phyloP scores from a whole-genome alignment of 169 alveolate species.

The Eimeria falciformis region DNA sequence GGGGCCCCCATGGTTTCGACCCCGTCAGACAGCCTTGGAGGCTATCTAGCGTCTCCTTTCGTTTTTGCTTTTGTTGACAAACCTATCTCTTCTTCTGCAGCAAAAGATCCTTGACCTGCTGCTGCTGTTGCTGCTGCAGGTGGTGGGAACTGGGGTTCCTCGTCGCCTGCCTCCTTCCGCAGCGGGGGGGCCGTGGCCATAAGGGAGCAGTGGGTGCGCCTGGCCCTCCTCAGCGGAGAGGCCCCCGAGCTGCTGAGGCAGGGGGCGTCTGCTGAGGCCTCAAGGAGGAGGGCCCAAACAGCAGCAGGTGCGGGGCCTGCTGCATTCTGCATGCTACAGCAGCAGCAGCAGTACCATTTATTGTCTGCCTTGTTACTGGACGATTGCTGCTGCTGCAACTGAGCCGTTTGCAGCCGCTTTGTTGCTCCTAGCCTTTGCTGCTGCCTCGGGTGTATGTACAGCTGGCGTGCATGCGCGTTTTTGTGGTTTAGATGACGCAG shows the following conservation, averaged over 20 bases:
- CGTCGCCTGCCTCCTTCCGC: not conserved
- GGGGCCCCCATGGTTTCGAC: too few species aligned
- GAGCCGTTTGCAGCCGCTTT: not conserved
- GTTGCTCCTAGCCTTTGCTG: not conserved
- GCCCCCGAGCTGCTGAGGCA: not conserved
- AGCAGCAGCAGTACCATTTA: conserved; percentile 8
- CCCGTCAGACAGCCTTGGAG: too few species aligned
- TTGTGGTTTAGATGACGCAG: conserved; percentile 29
- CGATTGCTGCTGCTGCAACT: not conserved
- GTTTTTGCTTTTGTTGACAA: too few species aligned
- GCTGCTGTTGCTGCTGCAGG: conserved; percentile 35
- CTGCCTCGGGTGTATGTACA: conserved; percentile 40
- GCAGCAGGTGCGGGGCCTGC: not conserved
- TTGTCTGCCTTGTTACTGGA: not conserved
- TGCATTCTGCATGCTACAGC: not conserved
- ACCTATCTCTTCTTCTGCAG: too few species aligned
- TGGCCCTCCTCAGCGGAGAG: conserved; percentile 41
- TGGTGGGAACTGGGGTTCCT: not conserved
- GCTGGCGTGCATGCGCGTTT: not conserved
- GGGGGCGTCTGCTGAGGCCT: not conserved
- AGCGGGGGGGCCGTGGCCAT: conserved; percentile 16
- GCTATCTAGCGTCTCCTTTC: too few species aligned
- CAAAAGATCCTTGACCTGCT: not conserved
- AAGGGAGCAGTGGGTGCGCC: not conserved
- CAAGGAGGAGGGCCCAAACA: not conserved